Evolutionary conservation across 1,284 basidiomycete species (phyloP), one percentile per base, ranked within the genome.

Genomic region (Ustilago curta): DNA sequence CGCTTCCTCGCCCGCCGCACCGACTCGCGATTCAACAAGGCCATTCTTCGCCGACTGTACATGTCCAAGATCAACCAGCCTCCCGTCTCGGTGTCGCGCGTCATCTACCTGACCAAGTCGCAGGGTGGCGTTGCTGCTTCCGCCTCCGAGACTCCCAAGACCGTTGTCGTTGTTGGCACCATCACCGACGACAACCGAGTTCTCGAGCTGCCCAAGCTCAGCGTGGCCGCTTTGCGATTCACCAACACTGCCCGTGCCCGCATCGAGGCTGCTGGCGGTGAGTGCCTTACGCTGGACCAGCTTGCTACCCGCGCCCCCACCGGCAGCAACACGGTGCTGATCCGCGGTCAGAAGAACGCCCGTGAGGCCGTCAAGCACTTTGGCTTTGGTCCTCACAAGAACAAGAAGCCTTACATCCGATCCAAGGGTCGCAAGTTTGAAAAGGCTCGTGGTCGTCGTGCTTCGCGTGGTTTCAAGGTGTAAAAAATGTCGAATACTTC

Each of bases 1-100:
- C 94, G 96, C 85, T 99, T 99, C 91, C 89, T 99, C 77, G 95
- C 96, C 77, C 92, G 97, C 85, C 92, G 97, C 85, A 99, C 97
- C 62, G 94, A 98, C 86, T 91, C 94, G 71, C 88, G 88, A 81
- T 99, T 99, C 89, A 99, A 99, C 93, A 94, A 96, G 91, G 93
- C 91, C 85, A 89, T 99, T 87, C 94, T 99, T 85, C 93, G 92
- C 87, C 93, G 96, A 71, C 91, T 99, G 73, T 99, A 95, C 90
- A 92, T 95, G 87, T 95, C 93, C 86, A 95, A 95, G 90, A 91
- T 90, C 90, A 99, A 99, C 91, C 93, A 94, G 78, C 94, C 97
- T 59, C 97, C 97, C 65, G 88, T 99, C 78, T 98, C 96, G 59
- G 78, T 84, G 31, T 84, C 83, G 68, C 77, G 83, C 32, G 61